These are phyloP conservation scores for Bryopsis sp. DNA, from an alignment of 139 green algal species.

Conservation along the genomic window DNA sequence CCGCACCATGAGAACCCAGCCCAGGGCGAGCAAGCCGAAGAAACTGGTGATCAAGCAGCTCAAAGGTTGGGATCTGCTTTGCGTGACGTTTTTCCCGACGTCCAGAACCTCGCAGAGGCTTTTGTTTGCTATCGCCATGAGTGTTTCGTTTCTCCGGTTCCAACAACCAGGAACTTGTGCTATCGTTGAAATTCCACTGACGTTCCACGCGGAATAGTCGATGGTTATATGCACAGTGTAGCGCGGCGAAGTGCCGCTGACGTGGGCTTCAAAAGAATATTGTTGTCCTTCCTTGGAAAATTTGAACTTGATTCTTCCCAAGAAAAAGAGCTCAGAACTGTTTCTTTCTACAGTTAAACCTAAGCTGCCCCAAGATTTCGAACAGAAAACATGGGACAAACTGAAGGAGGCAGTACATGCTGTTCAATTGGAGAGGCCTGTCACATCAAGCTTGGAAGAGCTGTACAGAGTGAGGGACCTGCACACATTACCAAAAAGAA, in stretches of 20 bases:
- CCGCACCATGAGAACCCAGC: not conserved
- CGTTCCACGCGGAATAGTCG: not conserved
- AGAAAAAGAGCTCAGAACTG: not conserved
- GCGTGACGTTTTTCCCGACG: no score
- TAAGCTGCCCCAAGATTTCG: slow-evolving; percentile 80
- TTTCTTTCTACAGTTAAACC: slow-evolving; percentile 52
- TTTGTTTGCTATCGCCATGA: no score
- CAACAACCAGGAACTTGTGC: no score
- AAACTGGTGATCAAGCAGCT: not conserved
- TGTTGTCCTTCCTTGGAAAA: not conserved
- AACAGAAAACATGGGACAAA: slow-evolving; percentile 74
- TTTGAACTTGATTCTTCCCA: not conserved
- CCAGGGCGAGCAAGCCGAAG: not conserved
- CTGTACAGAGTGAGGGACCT: slow-evolving; percentile 65
- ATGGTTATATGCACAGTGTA: not conserved
- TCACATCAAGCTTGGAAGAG: slow-evolving; percentile 77
- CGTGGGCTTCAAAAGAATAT: not conserved
- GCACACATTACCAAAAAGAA: no score
- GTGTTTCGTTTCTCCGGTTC: no score
- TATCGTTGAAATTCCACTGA: not conserved
- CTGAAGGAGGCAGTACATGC: slow-evolving; percentile 69
- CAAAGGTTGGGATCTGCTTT: not conserved
- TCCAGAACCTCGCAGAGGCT: not conserved
- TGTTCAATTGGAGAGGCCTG: slow-evolving; percentile 66
- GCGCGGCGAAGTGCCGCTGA: not conserved